Evolutionary conservation across 208 protist species (phyloP).

Genomic region (Leishmania lainsoni): DNA sequence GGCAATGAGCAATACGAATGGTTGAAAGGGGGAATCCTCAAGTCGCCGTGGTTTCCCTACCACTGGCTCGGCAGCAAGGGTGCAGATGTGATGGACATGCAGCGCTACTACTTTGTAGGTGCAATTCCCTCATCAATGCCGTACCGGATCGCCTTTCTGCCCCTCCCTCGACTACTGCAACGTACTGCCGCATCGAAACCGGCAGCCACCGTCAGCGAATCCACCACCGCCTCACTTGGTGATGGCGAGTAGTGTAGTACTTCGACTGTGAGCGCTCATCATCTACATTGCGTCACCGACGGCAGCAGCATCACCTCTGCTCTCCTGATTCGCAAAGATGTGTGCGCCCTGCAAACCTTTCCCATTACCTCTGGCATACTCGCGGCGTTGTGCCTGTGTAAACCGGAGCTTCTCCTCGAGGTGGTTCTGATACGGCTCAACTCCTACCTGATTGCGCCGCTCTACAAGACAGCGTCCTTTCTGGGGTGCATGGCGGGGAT

Average conservation of each 20-base stretch:
- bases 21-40: no score
- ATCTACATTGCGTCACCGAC: neutral
- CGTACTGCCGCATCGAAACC: constrained; percentile 2
- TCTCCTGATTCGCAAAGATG: constrained; percentile 6
- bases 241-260: neutral
- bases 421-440: constrained; percentile 54
- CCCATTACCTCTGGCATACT: constrained; percentile 41
- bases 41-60: constrained; percentile 45
- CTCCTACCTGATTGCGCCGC: constrained; percentile 39
- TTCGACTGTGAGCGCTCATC: neutral
- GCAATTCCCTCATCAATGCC: constrained; percentile 42
- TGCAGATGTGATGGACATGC: constrained; percentile 61
- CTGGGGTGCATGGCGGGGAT: constrained; percentile 46
- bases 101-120: constrained; percentile 68
- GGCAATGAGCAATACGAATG: constrained; percentile 31
- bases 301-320: no score
- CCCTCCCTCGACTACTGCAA: constrained; percentile 34
- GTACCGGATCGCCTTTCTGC: constrained; percentile 45
- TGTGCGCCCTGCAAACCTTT: constrained; percentile 32
- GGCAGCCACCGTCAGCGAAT: neutral
- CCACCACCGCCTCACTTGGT: neutral
- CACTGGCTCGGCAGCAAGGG: constrained; percentile 55
- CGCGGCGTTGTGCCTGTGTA: constrained; percentile 43
- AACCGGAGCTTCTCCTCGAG: constrained; percentile 47
- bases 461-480: constrained; percentile 49